A percentile compares a stretch with the other conserved stretches of the same genome.
These are phyloP conservation scores for Aspergillus cristatus DNA, from an alignment of 495 filamentous ascomycete species.

Conservation along the genomic window DNA sequence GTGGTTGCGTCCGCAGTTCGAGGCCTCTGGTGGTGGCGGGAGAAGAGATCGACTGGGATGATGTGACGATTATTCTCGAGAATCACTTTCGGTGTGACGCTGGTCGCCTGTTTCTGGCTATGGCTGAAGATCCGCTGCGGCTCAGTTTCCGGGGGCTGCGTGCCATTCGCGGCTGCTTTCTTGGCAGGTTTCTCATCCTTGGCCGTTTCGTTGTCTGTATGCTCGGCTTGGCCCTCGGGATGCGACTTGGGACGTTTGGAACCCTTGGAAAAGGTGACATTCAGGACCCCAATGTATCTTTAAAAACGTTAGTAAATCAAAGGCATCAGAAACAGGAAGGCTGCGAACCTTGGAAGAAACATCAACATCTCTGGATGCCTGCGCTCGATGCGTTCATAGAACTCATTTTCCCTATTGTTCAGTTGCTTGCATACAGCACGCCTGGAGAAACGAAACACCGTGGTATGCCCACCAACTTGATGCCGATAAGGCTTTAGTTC, in stretches of 20 bases:
- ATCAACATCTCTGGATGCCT: constrained; percentile 80
- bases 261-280: constrained; percentile 90
- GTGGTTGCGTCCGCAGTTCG: constrained; percentile 18
- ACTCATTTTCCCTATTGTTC: constrained; percentile 95
- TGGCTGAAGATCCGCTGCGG: constrained; percentile 70
- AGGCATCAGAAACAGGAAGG: neutral
- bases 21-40: constrained; percentile 21
- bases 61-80: constrained; percentile 96
- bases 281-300: constrained; percentile 94
- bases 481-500: constrained; percentile 95
- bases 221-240: constrained; percentile 23
- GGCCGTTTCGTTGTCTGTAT: constrained; percentile 10
- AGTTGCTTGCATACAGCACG: constrained; percentile 96
- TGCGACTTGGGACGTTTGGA: constrained; percentile 55
- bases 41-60: constrained; percentile 74
- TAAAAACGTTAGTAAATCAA: constrained; percentile 1
- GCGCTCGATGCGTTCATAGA: constrained; percentile 91
- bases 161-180: constrained; percentile 6
- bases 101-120: constrained; percentile 64
- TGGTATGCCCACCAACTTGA: constrained; percentile 94
- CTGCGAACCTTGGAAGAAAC: constrained; percentile 81
- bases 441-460: constrained; percentile 88
- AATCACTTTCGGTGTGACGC: constrained; percentile 77
- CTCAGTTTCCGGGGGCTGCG: constrained; percentile 20
- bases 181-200: constrained; percentile 14